phyloP scores from a whole-genome alignment of 129 eudicot genomes.

The Artemisia argyi region DNA sequence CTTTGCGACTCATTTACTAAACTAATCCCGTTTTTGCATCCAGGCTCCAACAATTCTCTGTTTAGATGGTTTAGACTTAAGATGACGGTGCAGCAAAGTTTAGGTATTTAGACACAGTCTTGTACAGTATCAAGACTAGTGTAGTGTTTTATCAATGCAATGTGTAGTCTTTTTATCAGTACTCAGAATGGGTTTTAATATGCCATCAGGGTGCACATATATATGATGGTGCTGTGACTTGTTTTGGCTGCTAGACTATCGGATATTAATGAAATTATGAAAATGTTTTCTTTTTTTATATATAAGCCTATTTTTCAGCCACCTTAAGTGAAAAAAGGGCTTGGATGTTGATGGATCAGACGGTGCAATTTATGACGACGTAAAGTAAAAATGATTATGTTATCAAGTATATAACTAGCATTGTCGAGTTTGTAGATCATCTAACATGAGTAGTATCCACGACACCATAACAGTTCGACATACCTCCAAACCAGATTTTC shows the following conservation, averaged over 20 bases:
- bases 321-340: too few relatives aligned
- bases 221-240: slow-evolving; percentile 5
- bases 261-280: background rate
- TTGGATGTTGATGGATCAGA: too few relatives aligned
- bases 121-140: slow-evolving; percentile 21
- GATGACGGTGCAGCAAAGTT: slow-evolving; percentile 15
- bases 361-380: too few relatives aligned
- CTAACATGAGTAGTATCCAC: slow-evolving; percentile 55
- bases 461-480: slow-evolving; percentile 75
- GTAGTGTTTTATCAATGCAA: background rate
- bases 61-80: background rate
- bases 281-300: background rate
- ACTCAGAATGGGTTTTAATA: too few relatives aligned
- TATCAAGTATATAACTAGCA: slow-evolving; percentile 1
- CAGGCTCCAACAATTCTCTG: background rate
- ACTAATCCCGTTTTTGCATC: background rate
- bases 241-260: background rate
- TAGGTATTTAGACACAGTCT: slow-evolving; percentile 15
- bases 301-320: background rate
- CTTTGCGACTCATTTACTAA: background rate
- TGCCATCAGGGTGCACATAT: background rate
- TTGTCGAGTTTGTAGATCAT: slow-evolving; percentile 32
- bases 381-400: too few relatives aligned
- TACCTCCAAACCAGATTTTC: slow-evolving; percentile 47
- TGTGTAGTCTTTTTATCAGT: too few relatives aligned